A percentile compares a stretch with the other conserved stretches of the same genome.
Evolutionary conservation across 805 yeast genomes (phyloP).

Genomic region (Candida vaughaniae): DNA sequence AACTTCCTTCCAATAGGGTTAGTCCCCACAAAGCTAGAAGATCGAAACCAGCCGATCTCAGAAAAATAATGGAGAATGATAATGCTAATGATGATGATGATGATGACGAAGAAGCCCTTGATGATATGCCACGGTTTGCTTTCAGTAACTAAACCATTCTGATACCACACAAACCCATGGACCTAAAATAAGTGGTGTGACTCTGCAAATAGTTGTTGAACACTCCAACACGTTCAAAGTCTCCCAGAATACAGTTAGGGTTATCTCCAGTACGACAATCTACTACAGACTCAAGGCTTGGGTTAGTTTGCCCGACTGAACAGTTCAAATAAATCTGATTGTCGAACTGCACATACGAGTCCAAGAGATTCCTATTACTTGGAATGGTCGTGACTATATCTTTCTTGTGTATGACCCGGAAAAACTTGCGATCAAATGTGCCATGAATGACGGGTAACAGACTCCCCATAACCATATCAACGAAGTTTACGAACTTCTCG

Average conservation of each 20-base stretch:
- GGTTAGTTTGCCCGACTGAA: slow-evolving; percentile 23
- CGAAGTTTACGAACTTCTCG: slow-evolving; percentile 34
- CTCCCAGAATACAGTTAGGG: slow-evolving; percentile 28
- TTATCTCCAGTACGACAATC: slow-evolving; percentile 32
- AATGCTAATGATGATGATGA: slow-evolving; percentile 28
- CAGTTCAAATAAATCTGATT: slow-evolving; percentile 39
- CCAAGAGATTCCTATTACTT: slow-evolving; percentile 16
- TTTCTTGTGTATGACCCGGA: slow-evolving; percentile 24
- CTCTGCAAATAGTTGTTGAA: slow-evolving; percentile 24
- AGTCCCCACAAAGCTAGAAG: slow-evolving; percentile 3
- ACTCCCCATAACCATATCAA: slow-evolving; percentile 34
- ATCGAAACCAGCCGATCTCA: neutral
- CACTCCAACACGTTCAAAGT: slow-evolving; percentile 16
- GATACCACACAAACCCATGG: slow-evolving; percentile 33
- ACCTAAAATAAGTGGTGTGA: slow-evolving; percentile 39
- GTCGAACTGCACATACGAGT: slow-evolving; percentile 31
- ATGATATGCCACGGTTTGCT: slow-evolving; percentile 34
- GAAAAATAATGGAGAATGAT: slow-evolving; percentile 5
- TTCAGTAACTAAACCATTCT: slow-evolving; percentile 15
- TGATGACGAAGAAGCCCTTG: slow-evolving; percentile 29
- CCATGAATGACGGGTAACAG: slow-evolving; percentile 17
- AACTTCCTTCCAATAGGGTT: slow-evolving; percentile 3
- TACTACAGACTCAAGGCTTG: slow-evolving; percentile 27
- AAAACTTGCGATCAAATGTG: slow-evolving; percentile 19
- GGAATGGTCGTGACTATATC: slow-evolving; percentile 32